Percentiles rank a stretch among this genome's conserved stretches.
phyloP scores from a whole-genome alignment of 163 green algal species.

The Volvox carteri region DNA sequence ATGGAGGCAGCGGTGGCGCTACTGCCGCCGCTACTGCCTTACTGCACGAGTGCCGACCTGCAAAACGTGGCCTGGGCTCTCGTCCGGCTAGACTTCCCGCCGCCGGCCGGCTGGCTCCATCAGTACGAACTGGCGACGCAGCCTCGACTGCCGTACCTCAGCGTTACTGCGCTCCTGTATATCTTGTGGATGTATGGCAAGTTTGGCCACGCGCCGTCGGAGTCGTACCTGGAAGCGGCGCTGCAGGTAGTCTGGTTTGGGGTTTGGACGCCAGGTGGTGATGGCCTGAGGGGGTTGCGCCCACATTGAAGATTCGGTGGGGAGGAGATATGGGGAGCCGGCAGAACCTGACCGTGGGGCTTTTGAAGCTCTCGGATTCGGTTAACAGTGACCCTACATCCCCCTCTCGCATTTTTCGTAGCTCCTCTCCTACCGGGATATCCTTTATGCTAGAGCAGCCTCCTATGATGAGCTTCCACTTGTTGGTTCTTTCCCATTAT shows the following conservation, averaged over 20 bases:
- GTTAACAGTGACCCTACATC: too few species aligned
- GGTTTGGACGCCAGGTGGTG: background rate
- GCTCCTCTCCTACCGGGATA: background rate
- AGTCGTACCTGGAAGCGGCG: constrained; percentile 13
- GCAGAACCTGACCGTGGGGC: too few species aligned
- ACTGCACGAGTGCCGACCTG: constrained; percentile 11
- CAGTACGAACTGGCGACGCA: constrained; percentile 13
- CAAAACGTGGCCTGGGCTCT: constrained; percentile 28
- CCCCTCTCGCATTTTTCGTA: background rate
- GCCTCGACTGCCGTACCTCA: constrained; percentile 13
- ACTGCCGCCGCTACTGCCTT: background rate
- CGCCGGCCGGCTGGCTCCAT: constrained; percentile 3
- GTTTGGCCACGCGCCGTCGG: constrained; percentile 28
- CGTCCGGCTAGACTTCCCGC: background rate
- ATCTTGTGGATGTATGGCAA: constrained; percentile 34
- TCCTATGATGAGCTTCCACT: too few species aligned
- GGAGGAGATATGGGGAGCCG: too few species aligned
- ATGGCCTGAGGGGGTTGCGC: background rate
- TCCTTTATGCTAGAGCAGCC: too few species aligned
- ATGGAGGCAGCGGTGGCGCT: constrained; percentile 8
- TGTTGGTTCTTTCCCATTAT: too few species aligned
- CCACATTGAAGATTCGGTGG: too few species aligned
- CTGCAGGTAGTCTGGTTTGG: constrained; percentile 24
- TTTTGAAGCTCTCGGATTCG: too few species aligned
- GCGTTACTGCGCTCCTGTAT: constrained; percentile 19